Evolutionary conservation across 192 early-diverging fungal species (phyloP).

Genomic region (Rhizoclosmatium globosum): DNA sequence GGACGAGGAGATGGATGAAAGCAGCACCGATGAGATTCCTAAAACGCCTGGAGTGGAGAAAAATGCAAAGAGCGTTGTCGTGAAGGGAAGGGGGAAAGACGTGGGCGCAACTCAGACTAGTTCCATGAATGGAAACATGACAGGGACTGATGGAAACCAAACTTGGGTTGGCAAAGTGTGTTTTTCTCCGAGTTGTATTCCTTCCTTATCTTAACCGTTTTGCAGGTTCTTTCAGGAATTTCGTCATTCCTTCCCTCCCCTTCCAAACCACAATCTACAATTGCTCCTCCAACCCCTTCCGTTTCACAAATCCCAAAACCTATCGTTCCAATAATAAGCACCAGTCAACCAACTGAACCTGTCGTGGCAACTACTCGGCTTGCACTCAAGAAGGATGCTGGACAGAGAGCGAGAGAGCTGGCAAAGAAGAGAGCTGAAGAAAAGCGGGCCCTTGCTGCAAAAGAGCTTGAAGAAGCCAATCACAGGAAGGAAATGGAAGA

Average conservation of each 20-base stretch:
- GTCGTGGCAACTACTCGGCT: background rate
- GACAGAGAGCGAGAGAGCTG: background rate
- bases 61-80: background rate
- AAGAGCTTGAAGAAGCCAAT: conserved; percentile 2
- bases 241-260: conserved; percentile 12
- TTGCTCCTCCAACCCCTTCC: background rate
- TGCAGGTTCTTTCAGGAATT: conserved; percentile 5
- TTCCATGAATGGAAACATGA: background rate
- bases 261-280: background rate
- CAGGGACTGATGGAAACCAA: background rate
- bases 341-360: background rate
- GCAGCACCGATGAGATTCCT: background rate
- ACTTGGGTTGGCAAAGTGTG: background rate
- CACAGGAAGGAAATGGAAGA: background rate
- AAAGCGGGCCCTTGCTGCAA: background rate
- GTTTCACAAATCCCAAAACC: background rate
- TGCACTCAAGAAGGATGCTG: conserved; percentile 17
- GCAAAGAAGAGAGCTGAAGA: background rate
- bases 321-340: background rate
- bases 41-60: background rate
- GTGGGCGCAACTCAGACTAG: background rate
- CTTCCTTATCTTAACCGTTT: background rate
- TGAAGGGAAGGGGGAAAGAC: background rate
- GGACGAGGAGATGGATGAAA: conserved; percentile 3
- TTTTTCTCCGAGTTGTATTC: background rate